Evolutionary conservation across 83 land plant genomes (phyloP).

Genomic region (Thuja plicata): DNA sequence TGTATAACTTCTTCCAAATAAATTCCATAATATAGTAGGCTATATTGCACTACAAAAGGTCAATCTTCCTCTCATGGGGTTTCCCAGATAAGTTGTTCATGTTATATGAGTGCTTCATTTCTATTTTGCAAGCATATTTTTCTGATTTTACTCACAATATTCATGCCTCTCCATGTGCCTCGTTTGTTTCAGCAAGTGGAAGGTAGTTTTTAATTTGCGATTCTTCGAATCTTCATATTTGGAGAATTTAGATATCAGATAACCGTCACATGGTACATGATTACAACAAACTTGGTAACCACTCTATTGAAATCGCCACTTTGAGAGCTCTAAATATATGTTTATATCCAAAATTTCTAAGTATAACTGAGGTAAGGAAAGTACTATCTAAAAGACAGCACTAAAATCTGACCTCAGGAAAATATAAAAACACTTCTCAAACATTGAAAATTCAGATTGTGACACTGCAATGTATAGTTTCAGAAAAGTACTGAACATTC

Average conservation of each 20-base stretch:
- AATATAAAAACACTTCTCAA: background rate
- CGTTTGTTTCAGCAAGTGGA: too few relatives aligned
- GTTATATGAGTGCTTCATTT: too few relatives aligned
- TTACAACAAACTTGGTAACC: background rate
- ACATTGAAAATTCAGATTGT: background rate
- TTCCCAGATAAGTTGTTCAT: too few relatives aligned
- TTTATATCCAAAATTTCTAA: background rate
- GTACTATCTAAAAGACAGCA: background rate
- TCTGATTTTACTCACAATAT: too few relatives aligned
- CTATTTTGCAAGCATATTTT: too few relatives aligned
- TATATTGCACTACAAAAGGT: too few relatives aligned
- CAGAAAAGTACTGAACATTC: background rate
- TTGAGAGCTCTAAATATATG: background rate
- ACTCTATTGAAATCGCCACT: background rate
- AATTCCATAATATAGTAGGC: too few relatives aligned
- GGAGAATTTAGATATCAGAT: background rate
- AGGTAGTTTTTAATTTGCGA: too few relatives aligned
- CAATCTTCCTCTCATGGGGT: too few relatives aligned
- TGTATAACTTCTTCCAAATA: too few relatives aligned
- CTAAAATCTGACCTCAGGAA: background rate
- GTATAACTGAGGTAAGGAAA: background rate
- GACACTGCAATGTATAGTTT: background rate
- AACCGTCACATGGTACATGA: background rate
- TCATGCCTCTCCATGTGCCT: too few relatives aligned
- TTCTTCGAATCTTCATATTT: too few relatives aligned